A percentile compares a stretch with the other conserved stretches of the same genome.
phyloP scores from a whole-genome alignment of 768 basidiomycete genomes.

The Lactifluus subvellereus region DNA sequence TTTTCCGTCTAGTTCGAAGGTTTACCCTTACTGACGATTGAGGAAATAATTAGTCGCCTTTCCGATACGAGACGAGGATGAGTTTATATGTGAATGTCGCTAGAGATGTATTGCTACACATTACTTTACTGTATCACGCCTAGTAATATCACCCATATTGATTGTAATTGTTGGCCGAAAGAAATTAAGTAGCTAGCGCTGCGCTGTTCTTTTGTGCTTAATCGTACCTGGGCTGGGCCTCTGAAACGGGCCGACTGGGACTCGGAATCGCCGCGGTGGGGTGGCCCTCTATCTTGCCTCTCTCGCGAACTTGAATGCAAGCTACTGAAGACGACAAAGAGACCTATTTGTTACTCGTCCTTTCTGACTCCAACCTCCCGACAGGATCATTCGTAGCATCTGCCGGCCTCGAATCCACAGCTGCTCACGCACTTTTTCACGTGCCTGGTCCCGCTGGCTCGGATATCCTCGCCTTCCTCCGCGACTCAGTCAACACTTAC shows the following conservation, averaged over 20 bases:
- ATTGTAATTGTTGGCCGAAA: no score
- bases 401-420: conserved; percentile 84
- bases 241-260: no score
- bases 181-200: no score
- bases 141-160: no score
- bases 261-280: no score
- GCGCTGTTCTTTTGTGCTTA: no score
- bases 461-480: conserved; percentile 53
- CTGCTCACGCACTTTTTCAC: conserved; percentile 73
- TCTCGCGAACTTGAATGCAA: neutral
- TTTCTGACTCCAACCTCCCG: conserved; percentile 90
- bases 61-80: conserved; percentile 10
- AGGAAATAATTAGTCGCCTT: conserved; percentile 2
- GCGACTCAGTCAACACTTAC: conserved; percentile 71
- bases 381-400: conserved; percentile 97
- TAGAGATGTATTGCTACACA: neutral
- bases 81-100: conserved; percentile 16
- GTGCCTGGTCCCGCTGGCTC: conserved; percentile 28
- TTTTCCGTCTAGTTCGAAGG: neutral
- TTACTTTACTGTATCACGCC: neutral
- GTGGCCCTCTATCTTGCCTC: neutral
- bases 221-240: no score
- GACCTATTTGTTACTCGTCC: conserved; percentile 66
- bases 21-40: neutral
- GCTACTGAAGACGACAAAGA: conserved; percentile 39